A percentile compares a stretch with the other conserved stretches of the same genome.
These are phyloP conservation scores for Kwoniella europaea DNA, from an alignment of 768 basidiomycete species.

Conservation along the genomic window DNA sequence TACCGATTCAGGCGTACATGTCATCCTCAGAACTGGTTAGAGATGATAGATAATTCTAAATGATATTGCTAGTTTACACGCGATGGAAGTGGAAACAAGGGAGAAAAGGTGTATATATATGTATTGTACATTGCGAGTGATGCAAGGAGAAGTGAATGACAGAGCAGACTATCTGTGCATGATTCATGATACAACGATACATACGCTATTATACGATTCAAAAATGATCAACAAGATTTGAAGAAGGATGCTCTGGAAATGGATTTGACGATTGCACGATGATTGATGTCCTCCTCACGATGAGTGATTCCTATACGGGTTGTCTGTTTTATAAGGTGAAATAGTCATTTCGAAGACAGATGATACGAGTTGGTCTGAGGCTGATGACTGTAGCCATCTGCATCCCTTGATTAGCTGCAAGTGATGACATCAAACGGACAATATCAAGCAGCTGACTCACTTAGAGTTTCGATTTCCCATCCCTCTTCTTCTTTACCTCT, in stretches of 20 bases:
- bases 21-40: slow-evolving; percentile 81
- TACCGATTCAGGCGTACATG: slow-evolving; percentile 93
- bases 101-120: not conserved
- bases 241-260: not conserved
- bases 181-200: not conserved
- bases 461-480: slow-evolving; percentile 31
- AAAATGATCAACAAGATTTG: not conserved
- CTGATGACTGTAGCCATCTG: no score
- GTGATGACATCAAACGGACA: not conserved
- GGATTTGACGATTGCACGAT: no score
- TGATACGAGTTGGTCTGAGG: no score
- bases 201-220: not conserved
- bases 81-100: not conserved
- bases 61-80: not conserved
- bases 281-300: no score
- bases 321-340: no score
- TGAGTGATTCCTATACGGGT: no score
- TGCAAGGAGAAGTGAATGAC: not conserved
- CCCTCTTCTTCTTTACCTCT: slow-evolving; percentile 6
- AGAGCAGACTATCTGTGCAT: not conserved
- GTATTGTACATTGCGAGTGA: not conserved
- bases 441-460: not conserved
- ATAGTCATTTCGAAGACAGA: no score
- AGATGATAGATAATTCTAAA: not conserved
- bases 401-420: not conserved